A percentile compares a stretch with the other conserved stretches of the same genome.
Evolutionary conservation across 2,329 filamentous ascomycete species (phyloP).

Genomic region (Chaetomium strumarium): DNA sequence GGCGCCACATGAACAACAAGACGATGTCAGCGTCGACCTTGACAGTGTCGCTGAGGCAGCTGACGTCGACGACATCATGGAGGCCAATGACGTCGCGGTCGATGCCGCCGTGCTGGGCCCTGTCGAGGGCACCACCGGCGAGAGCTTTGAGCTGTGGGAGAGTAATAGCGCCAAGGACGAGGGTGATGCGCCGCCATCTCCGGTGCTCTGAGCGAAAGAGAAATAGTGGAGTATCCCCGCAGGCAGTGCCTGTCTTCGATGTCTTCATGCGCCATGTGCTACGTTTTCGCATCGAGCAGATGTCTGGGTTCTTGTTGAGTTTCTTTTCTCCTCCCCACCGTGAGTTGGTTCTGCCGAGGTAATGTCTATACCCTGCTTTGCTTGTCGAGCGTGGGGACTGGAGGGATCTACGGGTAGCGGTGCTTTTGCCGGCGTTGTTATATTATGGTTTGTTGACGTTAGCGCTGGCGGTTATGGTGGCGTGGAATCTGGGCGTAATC

Average conservation of each 20-base stretch:
- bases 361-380: conserved; percentile 7
- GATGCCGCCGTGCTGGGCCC: conserved; percentile 46
- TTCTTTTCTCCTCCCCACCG: not conserved
- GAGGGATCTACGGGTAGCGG: not conserved
- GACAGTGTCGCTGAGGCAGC: conserved; percentile 16
- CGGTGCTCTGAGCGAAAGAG: conserved; percentile 1
- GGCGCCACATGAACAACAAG: conserved; percentile 19
- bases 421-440: conserved; percentile 1
- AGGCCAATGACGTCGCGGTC: conserved; percentile 32
- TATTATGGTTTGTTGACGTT: not conserved
- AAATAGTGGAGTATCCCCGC: not conserved
- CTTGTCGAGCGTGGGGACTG: not conserved
- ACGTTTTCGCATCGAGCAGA: not conserved
- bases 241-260: not conserved
- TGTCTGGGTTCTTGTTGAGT: not conserved
- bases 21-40: conserved; percentile 20
- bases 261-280: not conserved
- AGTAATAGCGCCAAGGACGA: conserved; percentile 60
- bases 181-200: conserved; percentile 29
- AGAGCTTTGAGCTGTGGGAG: conserved; percentile 65
- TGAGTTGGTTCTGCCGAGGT: not conserved
- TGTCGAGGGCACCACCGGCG: conserved; percentile 50
- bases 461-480: not conserved
- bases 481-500: not conserved
- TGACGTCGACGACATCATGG: conserved; percentile 36